Evolutionary conservation across 2,329 filamentous ascomycete genomes (phyloP).

Genomic region (Cercospora sp.): DNA sequence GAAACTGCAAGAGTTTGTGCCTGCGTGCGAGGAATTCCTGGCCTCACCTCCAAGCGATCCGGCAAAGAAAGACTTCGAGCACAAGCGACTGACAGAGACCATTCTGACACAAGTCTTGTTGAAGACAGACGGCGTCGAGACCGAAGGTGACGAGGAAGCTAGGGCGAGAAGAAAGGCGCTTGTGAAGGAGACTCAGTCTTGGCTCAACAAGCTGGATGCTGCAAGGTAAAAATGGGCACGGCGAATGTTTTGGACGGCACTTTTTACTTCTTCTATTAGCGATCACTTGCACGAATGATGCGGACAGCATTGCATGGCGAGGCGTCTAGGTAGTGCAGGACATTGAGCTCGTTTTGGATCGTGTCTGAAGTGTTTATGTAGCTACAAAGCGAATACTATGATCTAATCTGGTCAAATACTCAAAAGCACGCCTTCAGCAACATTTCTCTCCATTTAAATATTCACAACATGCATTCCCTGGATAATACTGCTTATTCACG

Average conservation of each 20-base stretch:
- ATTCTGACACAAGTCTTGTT: constrained; percentile 73
- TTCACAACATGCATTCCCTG: background rate
- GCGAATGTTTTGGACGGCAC: background rate
- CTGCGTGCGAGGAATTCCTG: constrained; percentile 63
- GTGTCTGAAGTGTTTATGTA: background rate
- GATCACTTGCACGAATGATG: constrained; percentile 6
- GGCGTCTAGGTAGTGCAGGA: background rate
- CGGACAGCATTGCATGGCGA: constrained; percentile 12
- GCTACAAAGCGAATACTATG: background rate
- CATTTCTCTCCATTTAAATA: background rate
- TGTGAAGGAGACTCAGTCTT: constrained; percentile 68
- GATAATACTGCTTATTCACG: background rate
- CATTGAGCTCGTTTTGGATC: background rate
- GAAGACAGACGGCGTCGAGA: constrained; percentile 75
- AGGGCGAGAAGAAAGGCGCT: constrained; percentile 68
- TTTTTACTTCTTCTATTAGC: constrained; percentile 1
- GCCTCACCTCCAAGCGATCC: constrained; percentile 62
- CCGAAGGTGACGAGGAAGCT: constrained; percentile 66
- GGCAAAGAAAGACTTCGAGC: constrained; percentile 70
- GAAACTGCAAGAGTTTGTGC: constrained; percentile 66
- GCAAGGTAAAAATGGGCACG: constrained; percentile 8
- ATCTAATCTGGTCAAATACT: background rate
- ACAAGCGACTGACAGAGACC: constrained; percentile 73
- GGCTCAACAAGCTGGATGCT: constrained; percentile 66
- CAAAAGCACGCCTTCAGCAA: background rate